Base-by-base conservation (phyloP, 2,329 filamentous ascomycete genomes). In the Nigrospora oryzae region DNA sequence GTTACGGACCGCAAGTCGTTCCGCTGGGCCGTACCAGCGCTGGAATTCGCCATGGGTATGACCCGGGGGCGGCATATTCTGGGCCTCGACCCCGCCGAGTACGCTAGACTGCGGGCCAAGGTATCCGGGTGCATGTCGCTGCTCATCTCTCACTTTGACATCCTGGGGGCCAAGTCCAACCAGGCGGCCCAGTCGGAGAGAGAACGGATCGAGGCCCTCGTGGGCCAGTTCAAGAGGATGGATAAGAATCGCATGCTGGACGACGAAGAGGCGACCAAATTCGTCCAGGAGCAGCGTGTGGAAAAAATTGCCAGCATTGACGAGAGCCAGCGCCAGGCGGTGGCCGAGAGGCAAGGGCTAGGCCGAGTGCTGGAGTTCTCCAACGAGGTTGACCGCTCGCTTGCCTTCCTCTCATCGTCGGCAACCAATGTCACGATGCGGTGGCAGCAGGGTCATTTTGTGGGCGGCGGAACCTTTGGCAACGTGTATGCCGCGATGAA, bases 401-500 rank as follows among this genome's bases (percentile, higher is more conserved):
- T 98, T 36, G 94, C 91, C 1, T 94, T 90, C 58, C 79, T 98
- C 15, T 96, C 90, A 3, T 93, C 91, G 0, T 94, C 89, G 36
- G 89, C 91, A 13, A 95, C 89, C 17, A 97, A 97, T 60, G 86
- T 97, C 47, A 95, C 88, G 38, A 81, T 97, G 68, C 84, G 93
- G 51, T 98, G 93, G 93, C 93, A 97, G 63, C 93, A 96, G 71
- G 93, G 93, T n/a, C 89, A 95, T 56, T 98, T 94, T 60, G 89
- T 98, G 37, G 93, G 93, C 42, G 91, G 93, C 43, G 93, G 93
- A 53, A 96, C 91, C 0, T 98, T 98, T 65, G 93, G 93, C 50
- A 95, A 90, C 43, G 93, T 98, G 11, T 98, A 98, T 59, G 89
- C 89, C 32, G 93, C 90, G 32, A 95, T 97, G 78, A 96, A 98